Conservation (phyloP, 2,329 filamentous ascomycete genomes). For the Graphilbum sp. region DNA sequence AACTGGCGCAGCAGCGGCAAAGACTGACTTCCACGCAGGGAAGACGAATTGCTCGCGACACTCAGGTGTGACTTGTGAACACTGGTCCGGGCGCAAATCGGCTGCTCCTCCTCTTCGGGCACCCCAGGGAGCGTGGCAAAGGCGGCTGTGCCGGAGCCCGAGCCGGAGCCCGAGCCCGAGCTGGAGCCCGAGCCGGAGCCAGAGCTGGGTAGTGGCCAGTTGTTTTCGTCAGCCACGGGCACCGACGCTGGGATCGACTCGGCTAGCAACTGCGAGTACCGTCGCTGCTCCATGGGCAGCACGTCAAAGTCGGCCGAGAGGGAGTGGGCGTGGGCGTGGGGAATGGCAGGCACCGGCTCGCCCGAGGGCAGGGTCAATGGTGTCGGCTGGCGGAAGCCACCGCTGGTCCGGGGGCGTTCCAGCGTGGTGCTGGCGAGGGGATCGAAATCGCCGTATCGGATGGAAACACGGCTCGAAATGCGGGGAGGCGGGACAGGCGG, state of each 20-base stretch:
- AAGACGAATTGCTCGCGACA: conserved; percentile 30
- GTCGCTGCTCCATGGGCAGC: conserved; percentile 11
- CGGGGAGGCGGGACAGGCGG: conserved; percentile 34
- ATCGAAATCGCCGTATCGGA: conserved; percentile 26
- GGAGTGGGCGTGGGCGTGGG: conserved; percentile 18
- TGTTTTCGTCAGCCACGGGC: conserved; percentile 19
- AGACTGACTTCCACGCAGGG: conserved; percentile 37
- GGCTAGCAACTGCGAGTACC: conserved; percentile 22
- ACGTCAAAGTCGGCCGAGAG: conserved; percentile 12
- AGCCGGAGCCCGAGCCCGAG: conserved; percentile 13
- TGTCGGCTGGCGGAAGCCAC: conserved; percentile 22
- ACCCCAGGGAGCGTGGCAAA: conserved; percentile 39
- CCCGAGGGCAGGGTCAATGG: conserved; percentile 1
- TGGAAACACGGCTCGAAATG: conserved; percentile 35
- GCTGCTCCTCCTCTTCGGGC: conserved; percentile 47
- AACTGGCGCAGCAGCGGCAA: conserved; percentile 36
- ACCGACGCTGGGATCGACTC: conserved; percentile 5
- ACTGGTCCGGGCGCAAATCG: conserved; percentile 17
- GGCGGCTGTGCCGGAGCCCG: conserved; percentile 9
- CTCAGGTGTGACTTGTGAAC: conserved; percentile 23
- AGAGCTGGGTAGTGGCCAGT: conserved; percentile 27
- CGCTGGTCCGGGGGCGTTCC: conserved; percentile 28
- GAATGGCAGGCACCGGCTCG: conserved; percentile 21
- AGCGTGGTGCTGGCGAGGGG: conserved; percentile 16
- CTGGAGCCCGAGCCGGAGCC: conserved; percentile 10